Percentiles rank a stretch among this genome's conserved stretches.
phyloP scores from a whole-genome alignment of 192 early-diverging fungal species.

The Backusella parvicylindrica region DNA sequence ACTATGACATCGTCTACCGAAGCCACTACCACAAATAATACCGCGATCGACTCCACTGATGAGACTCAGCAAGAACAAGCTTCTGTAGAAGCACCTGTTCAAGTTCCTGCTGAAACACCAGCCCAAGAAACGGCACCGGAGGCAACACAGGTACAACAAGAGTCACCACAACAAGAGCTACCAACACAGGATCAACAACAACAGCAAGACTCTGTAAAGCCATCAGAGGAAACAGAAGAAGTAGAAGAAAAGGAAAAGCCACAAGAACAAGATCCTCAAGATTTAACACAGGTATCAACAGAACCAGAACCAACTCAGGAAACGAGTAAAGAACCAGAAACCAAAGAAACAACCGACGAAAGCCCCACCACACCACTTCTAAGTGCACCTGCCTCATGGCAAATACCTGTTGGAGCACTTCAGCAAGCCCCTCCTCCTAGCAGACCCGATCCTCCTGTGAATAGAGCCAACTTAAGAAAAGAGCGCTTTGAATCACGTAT shows the following conservation, averaged over 20 bases:
- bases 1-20: background rate
- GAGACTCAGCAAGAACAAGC: background rate
- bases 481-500: slow-evolving; percentile 53
- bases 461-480: slow-evolving; percentile 36
- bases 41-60: background rate
- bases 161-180: background rate
- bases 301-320: background rate
- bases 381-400: slow-evolving; percentile 42
- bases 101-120: background rate
- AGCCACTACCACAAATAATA: background rate
- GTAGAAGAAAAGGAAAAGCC: background rate
- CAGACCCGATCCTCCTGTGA: background rate
- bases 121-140: background rate
- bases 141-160: background rate
- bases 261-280: background rate
- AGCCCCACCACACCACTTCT: background rate
- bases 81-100: background rate
- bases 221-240: background rate
- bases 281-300: background rate
- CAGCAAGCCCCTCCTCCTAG: background rate
- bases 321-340: background rate
- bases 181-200: background rate
- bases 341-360: background rate
- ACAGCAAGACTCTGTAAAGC: background rate
- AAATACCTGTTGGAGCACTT: slow-evolving; percentile 40